Base-by-base conservation (phyloP, 1,284 basidiomycete species). In the Puccinia triticina region DNA sequence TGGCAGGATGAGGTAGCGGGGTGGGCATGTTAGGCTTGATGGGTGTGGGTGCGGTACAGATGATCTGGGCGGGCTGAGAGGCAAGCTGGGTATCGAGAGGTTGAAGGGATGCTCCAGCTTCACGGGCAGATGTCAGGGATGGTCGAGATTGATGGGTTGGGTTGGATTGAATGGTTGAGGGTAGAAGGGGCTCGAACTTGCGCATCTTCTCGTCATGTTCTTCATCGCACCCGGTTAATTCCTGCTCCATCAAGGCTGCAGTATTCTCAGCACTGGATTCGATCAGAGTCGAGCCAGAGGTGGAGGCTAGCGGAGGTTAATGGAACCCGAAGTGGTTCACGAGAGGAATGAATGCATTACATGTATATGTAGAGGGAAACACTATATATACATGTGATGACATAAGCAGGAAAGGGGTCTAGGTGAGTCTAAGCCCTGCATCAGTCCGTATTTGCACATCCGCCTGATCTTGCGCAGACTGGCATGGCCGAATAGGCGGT, bases 171-270 rank as follows among this genome's bases (percentile, higher is more conserved):
- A 32, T 73, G 34, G 57, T 59, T 37, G 76, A 77, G 46, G 77
- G 50, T 21, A 79, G 50, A 53, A 67, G 50, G 26, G 77, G 66
- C 57, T 67, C 66, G n/a, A 76, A 61, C 23, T 64, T 64, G 7
- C 29, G 34, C 34, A 76, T 46, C 4, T 76, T 76, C 3, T 37
- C 53, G n/a, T 48, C n/a, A 7, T 61, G 55, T 43, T 76, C 74
- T 61, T 76, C 55, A 59, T 76, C 74, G 29, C 34, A 76, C 43
- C 37, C 57, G 0, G 46, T 40, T n/a, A 76, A 64, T 59, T 76
- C 74, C 5, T 76, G 48, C 21, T 73, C 71, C 21, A 73, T 53
- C 23, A 73, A n/a, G 11, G 5, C n/a, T 18, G 29, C 7, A 53
- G 18, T 23, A 1, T 73, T 10, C 43, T 43, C 40, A 43, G 40